Evolutionary conservation across 805 yeast genomes (phyloP).

Genomic region (Zygoascus ofunaensis): DNA sequence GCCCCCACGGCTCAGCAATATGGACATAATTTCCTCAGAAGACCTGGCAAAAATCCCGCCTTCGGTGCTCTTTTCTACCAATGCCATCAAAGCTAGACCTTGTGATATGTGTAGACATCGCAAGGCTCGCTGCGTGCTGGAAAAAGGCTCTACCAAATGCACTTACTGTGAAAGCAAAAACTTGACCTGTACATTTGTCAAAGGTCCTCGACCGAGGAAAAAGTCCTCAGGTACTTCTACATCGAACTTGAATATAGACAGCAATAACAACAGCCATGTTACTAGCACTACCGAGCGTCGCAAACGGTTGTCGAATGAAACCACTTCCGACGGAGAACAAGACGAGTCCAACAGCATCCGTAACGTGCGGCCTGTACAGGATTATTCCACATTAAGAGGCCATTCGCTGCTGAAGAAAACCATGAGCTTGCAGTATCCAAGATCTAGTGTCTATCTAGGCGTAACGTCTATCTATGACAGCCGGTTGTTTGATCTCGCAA

Average conservation of each 20-base stretch:
- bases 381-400: constrained; percentile 54
- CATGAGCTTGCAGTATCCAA: constrained; percentile 71
- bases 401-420: constrained; percentile 60
- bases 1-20: background rate
- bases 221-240: background rate
- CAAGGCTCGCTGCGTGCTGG: constrained; percentile 71
- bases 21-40: background rate
- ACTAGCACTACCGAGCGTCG: constrained; percentile 2
- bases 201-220: constrained; percentile 37
- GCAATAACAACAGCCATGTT: background rate
- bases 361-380: constrained; percentile 47
- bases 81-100: constrained; percentile 35
- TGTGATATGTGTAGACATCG: constrained; percentile 82
- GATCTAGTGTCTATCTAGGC: constrained; percentile 84
- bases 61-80: constrained; percentile 1
- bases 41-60: constrained; percentile 1
- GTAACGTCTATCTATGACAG: constrained; percentile 79
- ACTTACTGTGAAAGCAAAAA: constrained; percentile 69
- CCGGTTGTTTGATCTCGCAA: constrained; percentile 54
- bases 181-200: constrained; percentile 66
- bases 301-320: background rate
- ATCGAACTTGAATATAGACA: background rate
- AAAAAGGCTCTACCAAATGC: constrained; percentile 43
- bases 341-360: constrained; percentile 9
- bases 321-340: background rate